Percentiles rank a stretch among this genome's conserved stretches.
These are phyloP conservation scores for Blastosporella zonata DNA, from an alignment of 1,284 basidiomycete species.

Conservation along the genomic window DNA sequence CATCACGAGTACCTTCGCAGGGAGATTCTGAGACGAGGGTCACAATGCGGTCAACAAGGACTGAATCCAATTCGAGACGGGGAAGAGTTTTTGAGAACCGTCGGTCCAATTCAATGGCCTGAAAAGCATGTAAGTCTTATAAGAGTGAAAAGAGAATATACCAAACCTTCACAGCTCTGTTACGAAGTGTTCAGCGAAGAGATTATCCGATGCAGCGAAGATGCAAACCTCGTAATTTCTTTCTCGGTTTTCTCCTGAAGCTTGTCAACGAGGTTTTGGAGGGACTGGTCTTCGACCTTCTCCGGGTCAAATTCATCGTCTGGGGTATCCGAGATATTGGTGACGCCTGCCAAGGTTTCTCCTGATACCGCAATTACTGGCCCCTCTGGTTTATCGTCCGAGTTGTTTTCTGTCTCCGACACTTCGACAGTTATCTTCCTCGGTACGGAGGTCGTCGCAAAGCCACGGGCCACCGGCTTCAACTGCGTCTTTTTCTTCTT, in stretches of 20 bases:
- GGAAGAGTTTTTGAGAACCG: constrained; percentile 70
- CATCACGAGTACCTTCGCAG: constrained; percentile 31
- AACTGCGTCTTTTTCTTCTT: constrained; percentile 88
- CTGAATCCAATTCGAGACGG: constrained; percentile 61
- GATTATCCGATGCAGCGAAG: constrained; percentile 38
- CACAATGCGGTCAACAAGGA: constrained; percentile 60
- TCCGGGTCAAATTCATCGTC: constrained; percentile 35
- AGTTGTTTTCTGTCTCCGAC: constrained; percentile 23
- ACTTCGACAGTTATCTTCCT: constrained; percentile 63
- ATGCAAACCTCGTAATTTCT: constrained; percentile 69
- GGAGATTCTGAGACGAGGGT: constrained; percentile 42
- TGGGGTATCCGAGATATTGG: constrained; percentile 9
- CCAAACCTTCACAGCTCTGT: constrained; percentile 44
- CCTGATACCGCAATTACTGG: constrained; percentile 8
- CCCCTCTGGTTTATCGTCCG: constrained; percentile 6
- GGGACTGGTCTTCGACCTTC: constrained; percentile 49
- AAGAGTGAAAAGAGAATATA: neutral
- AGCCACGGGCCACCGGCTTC: constrained; percentile 74
- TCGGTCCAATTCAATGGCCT: constrained; percentile 86
- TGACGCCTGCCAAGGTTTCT: constrained; percentile 8
- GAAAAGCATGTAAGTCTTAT: constrained; percentile 6
- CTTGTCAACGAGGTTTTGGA: constrained; percentile 75
- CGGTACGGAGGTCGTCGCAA: constrained; percentile 86
- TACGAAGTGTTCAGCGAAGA: neutral
- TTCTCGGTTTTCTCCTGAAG: constrained; percentile 88